Conservation (phyloP, 306 rosid genomes). For the Oemleria cerasiformis region DNA sequence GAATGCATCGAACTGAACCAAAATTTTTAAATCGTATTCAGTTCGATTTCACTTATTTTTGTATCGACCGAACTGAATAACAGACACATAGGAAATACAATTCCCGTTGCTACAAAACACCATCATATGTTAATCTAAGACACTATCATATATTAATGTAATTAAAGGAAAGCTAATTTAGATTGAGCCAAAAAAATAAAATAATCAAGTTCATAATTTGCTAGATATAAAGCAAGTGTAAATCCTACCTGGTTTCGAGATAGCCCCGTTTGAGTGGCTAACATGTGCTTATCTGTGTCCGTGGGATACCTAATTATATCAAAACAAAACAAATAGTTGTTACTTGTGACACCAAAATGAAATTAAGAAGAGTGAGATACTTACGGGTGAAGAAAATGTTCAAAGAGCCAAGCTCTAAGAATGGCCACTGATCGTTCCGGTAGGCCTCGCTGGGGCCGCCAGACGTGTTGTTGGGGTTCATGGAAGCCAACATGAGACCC, state of each 20-base stretch:
- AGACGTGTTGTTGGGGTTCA: slow-evolving; percentile 62
- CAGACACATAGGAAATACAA: too few species aligned
- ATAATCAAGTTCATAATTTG: neutral
- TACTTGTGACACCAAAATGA: slow-evolving; percentile 5
- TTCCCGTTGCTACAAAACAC: too few species aligned
- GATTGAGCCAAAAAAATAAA: too few species aligned
- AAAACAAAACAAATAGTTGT: neutral
- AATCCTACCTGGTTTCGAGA: slow-evolving; percentile 89
- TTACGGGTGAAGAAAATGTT: slow-evolving; percentile 99
- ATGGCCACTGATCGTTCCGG: slow-evolving; percentile 87
- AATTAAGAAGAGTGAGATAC: slow-evolving; percentile 20
- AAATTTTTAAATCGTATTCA: too few species aligned
- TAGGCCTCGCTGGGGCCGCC: slow-evolving; percentile 96
- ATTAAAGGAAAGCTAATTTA: too few species aligned
- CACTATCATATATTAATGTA: too few species aligned
- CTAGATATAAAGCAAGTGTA: slow-evolving; percentile 15
- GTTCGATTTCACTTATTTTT: too few species aligned
- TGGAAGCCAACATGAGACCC: slow-evolving; percentile 36
- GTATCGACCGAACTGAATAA: too few species aligned
- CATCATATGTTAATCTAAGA: too few species aligned
- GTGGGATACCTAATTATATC: slow-evolving; percentile 77
- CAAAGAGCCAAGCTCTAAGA: slow-evolving; percentile 92
- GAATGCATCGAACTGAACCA: too few species aligned
- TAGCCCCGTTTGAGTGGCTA: slow-evolving; percentile 92
- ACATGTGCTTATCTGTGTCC: slow-evolving; percentile 92